Evolutionary conservation across 2,329 filamentous ascomycete species (phyloP), one percentile per base, ranked within the genome.

Genomic region (Sporothrix globosa): DNA sequence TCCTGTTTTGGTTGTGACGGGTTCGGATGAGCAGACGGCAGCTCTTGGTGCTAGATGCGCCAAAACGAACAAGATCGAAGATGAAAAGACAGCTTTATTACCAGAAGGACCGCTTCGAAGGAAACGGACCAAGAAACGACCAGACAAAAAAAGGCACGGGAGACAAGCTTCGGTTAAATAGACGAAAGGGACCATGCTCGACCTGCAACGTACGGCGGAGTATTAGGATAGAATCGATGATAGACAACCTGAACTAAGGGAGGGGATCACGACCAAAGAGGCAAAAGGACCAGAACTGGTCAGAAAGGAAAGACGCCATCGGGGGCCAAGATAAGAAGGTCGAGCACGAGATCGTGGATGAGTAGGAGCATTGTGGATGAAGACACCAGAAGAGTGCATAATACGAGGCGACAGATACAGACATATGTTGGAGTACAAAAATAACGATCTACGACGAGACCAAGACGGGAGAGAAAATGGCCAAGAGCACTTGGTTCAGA

Each of bases 111-210:
- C 7, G 34, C 34, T 34, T 34, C 34, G 6, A 34, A 34, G 30
- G 19, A 21, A 17, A n/a, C 9, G 54, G 17, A n/a, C n/a, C 39
- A 19, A 46, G 58, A 17, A 9, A 24, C 9, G 21, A 10, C 41
- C 13, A 11, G 41, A 30, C 19, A 21, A n/a, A 39, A 19, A 39
- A 60, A 10, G 44, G 27, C 27, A 39, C 44, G 30, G 21, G 48
- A 54, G 41, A 24, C 48, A 7, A 63, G 52, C 44, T 46, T 21
- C 67, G 50, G 67, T 41, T 68, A 27, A 68, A 67, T 69, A 69
- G 53, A 50, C 14, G 27, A 58, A 13, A 46, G 21, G 21, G 7
- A 39, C 6, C 41, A 46, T 46, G n/a, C 39, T 13, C 4, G 39
- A 19, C 39, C n/a, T 9, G 56, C 19, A 13, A 3, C 50, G 21